phyloP scores from a whole-genome alignment of 495 filamentous ascomycete species.

The Daldinia grandis region DNA sequence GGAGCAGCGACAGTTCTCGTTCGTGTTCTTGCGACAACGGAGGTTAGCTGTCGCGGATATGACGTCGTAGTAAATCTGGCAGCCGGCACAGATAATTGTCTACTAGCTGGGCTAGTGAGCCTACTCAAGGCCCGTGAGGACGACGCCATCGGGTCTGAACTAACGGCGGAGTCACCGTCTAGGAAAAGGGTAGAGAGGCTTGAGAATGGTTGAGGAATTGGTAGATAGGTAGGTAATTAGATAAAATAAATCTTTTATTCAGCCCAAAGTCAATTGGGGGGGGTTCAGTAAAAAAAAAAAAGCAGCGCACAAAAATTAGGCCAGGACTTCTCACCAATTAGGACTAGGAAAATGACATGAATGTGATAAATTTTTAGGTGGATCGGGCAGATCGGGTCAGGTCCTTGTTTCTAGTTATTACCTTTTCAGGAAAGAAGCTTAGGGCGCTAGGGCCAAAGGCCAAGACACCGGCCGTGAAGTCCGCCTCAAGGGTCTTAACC shows the following conservation, averaged over 20 bases:
- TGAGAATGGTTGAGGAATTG: not conserved
- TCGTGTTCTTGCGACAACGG: constrained; percentile 22
- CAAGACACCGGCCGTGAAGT: constrained; percentile 19
- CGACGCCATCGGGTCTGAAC: constrained; percentile 32
- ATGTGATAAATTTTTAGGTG: constrained; percentile 34
- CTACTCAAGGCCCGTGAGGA: constrained; percentile 34
- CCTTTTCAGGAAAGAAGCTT: constrained; percentile 33
- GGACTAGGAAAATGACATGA: constrained; percentile 27
- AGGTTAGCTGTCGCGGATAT: constrained; percentile 16
- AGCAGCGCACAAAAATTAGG: constrained; percentile 28
- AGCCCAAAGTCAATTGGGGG: not conserved
- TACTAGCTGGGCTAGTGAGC: constrained; percentile 26
- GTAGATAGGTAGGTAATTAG: too few species aligned
- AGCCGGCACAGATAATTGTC: constrained; percentile 28
- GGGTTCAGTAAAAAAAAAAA: constrained; percentile 25
- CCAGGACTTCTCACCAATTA: constrained; percentile 29
- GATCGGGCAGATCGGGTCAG: constrained; percentile 26
- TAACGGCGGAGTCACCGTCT: constrained; percentile 21
- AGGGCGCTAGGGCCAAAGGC: constrained; percentile 21
- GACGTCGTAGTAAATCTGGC: constrained; percentile 33
- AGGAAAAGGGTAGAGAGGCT: not conserved
- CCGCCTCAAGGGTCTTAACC: constrained; percentile 9
- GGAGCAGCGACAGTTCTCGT: constrained; percentile 30
- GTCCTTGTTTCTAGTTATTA: constrained; percentile 5
- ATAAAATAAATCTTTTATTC: constrained; percentile 17